Evolutionary conservation across 441 rosid species (phyloP), one percentile per base, ranked within the genome.

Genomic region (Pelargonium cotyledonis): DNA sequence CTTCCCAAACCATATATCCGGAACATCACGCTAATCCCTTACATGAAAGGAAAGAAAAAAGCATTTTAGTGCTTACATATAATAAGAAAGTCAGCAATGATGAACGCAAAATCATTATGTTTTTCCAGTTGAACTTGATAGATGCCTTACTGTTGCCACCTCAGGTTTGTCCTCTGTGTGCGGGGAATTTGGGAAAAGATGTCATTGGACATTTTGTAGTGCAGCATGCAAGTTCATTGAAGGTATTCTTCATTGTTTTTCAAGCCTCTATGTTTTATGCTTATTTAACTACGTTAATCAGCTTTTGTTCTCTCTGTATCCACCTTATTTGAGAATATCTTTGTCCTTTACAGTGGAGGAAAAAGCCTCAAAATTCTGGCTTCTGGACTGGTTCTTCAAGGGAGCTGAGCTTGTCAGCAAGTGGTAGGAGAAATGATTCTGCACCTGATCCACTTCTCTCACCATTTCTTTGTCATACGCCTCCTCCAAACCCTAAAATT

Each of bases 141-240:
- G 26, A 23, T 57, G 62, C 16, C 69, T 72, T 14, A 14, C 35
- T 63, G 51, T 46, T 29, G 43, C 63, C 72, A 21, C 70, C 72
- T 73, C 85, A 88, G 90, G 90, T 86, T 16, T 88, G 89, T 67
- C 94, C 90, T 5, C 78, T 86, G 43, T 88, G 90, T 72, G 89
- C 89, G 8, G 88, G 76, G 69, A 85, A 79, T 80, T 80, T 86
- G 38, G 89, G 85, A 65, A 86, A 79, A 74, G 86, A 88, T 70
- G 85, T 74, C 6, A 71, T 68, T 53, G 81, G 80, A 49, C 93
- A 85, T 83, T 85, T 88, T 74, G 65, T 80, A 16, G 75, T 68
- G 70, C 88, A 82, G 26, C 90, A 86, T 71, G 66, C 85, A 31
- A 76, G 68, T 75, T 85, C 76, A 0, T 75, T 88, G 63, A 85